These are phyloP conservation scores for Penicillium flavigenum DNA, from an alignment of 495 filamentous ascomycete species.

Conservation along the genomic window DNA sequence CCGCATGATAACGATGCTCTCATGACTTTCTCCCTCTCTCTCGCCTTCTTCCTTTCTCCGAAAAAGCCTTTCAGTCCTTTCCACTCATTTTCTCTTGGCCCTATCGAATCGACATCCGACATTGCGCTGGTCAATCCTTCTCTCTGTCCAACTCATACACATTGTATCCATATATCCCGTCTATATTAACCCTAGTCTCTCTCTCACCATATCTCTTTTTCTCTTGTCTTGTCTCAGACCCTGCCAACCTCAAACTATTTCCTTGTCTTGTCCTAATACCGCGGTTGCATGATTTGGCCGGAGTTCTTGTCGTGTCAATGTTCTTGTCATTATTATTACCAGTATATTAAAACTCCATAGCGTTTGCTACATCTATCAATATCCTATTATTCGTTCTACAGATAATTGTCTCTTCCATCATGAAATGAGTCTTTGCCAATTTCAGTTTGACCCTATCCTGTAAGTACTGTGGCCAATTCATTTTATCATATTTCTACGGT, in stretches of 20 bases:
- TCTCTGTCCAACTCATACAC: not conserved
- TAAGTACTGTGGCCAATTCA: not conserved
- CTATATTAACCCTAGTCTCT: slow-evolving; percentile 4
- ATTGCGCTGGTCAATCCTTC: not conserved
- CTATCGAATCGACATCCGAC: not conserved
- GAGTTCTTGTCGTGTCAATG: not conserved
- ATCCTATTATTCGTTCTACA: not conserved
- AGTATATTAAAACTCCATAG: slow-evolving; percentile 1
- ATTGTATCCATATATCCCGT: not conserved
- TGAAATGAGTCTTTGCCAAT: not conserved
- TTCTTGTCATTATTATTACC: slow-evolving; percentile 3
- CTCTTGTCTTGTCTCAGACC: not conserved
- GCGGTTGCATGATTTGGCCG: slow-evolving; percentile 8
- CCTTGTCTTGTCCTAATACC: slow-evolving; percentile 7
- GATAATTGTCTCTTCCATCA: not conserved
- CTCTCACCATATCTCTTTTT: not conserved
- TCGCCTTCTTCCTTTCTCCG: slow-evolving; percentile 3
- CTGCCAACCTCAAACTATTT: not conserved
- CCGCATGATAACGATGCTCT: slow-evolving; percentile 27
- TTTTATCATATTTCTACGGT: not conserved
- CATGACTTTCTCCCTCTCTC: slow-evolving; percentile 17
- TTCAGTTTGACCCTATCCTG: not conserved
- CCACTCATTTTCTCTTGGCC: slow-evolving; percentile 1
- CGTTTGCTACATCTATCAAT: not conserved
- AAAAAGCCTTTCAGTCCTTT: slow-evolving; percentile 18